Base-by-base conservation (phyloP, 441 rosid genomes). In the Adansonia grandidieri region DNA sequence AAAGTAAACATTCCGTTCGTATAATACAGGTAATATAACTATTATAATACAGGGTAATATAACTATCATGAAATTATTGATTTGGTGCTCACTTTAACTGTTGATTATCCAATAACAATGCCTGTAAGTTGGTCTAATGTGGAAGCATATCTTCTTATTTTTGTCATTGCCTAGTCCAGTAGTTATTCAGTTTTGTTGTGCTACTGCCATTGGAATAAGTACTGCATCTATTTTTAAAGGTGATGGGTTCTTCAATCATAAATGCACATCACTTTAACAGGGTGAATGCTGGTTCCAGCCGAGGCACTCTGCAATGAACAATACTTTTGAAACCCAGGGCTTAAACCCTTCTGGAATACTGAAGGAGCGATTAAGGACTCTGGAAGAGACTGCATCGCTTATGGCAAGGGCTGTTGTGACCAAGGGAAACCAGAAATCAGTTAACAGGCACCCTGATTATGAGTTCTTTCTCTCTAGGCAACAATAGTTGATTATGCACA, bases 281-380 rank as follows among this genome's bases (percentile, higher is more conserved):
- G 81, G 80, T 69, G 92, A 89, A 81, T 80, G 88, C 84, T 89
- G 91, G 92, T 88, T 89, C 80, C 84, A 80, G 74, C 75, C 78
- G 54, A 79, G 84, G 80, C 80, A 78, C 58, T 79, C 80, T 57
- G 64, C 77, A 11, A 48, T 22, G n/a, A 74, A 58, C 74, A 84
- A 74, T 54, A 54, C 63, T n/a, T 28, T 62, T 19, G 85, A 78
- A 80, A 80, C n/a, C 50, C 47, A 63, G 24, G n/a, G 80, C 63
- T 78, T 81, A 67, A 80, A 77, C 67, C 74, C 84, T 11, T 79
- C 83, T 9, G 69, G 56, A 63, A 81, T 89, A 77, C 82, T 89
- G 63, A 83, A 80, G 76, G 91, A 88, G 71, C 86, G 87, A 63
- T 71, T 89, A 70, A 85, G 85, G 83, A 82, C 87, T 0, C 86